A percentile compares a stretch with the other conserved stretches of the same genome.
Conservation (phyloP, 202 grass and related monocot genomes). For the Zoysia matrella region DNA sequence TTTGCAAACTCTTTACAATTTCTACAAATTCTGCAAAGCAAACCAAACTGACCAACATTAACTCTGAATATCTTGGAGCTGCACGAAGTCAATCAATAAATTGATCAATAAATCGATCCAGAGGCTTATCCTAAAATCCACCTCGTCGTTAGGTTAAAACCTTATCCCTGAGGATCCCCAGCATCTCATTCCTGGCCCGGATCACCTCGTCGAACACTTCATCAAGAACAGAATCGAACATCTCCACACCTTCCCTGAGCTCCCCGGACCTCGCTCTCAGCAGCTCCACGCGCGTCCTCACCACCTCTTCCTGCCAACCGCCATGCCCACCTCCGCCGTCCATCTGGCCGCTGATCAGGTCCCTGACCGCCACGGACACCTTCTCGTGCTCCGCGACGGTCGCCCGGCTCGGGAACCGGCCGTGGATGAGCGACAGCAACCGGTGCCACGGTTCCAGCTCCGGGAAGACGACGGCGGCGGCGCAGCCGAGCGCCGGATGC, state of each 20-base stretch:
- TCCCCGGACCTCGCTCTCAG: slow-evolving; percentile 65
- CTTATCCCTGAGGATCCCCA: slow-evolving; percentile 81
- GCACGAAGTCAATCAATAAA: not conserved
- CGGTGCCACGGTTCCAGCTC: slow-evolving; percentile 76
- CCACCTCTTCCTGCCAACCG: slow-evolving; percentile 21
- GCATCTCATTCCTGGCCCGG: slow-evolving; percentile 91
- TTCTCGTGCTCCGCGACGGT: slow-evolving; percentile 60
- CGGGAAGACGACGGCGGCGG: slow-evolving; percentile 10
- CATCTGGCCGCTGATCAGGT: slow-evolving; percentile 44
- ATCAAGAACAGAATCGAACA: slow-evolving; percentile 69
- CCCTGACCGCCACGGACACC: slow-evolving; percentile 52
- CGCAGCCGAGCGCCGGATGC: slow-evolving; percentile 7
- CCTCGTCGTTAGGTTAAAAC: slow-evolving; percentile 33
- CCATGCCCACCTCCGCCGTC: not conserved
- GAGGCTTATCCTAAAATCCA: slow-evolving; percentile 47
- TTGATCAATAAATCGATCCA: slow-evolving; percentile 12
- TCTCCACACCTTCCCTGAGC: slow-evolving; percentile 70
- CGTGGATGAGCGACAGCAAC: slow-evolving; percentile 53
- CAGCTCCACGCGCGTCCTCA: slow-evolving; percentile 49
- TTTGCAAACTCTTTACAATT: not conserved
- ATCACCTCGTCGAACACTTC: slow-evolving; percentile 90
- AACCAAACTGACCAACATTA: slow-evolving; percentile 22
- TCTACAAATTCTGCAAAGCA: slow-evolving; percentile 42
- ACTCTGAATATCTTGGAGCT: slow-evolving; percentile 19
- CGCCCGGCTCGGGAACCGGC: slow-evolving; percentile 32